Evolutionary conservation across 345 rosid genomes (phyloP), one percentile per base, ranked within the genome.

Genomic region (Citrus trifoliata): DNA sequence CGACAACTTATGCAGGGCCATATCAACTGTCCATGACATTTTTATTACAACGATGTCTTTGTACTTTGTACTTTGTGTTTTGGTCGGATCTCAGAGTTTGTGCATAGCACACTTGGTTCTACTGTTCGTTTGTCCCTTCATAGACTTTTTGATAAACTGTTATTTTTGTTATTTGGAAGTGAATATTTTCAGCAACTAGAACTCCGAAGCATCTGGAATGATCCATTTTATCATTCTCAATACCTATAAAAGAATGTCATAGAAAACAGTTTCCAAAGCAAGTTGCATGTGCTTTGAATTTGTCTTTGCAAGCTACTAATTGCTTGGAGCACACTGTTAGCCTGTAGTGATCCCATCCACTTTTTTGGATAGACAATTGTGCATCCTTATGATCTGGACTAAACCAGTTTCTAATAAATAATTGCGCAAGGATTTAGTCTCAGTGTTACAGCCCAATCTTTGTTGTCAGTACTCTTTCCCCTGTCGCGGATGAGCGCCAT

Each of bases 1-100:
- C 35, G 25, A 38, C 59, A 6, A 64, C 71, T 70, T 38, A 42
- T 87, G 83, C 89, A 91, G 95, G 85, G 87, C 90, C 27, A 84
- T 91, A 72, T 91, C 95, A 71, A 88, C 93, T 30, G 27, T 82
- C 32, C 95, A 91, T 87, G 93, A 93, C 70, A 78, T 91, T 75
- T 87, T 88, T 81, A 81, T 91, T 69, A 83, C 92, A 37, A 68
- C 37, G 19, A 67, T 89, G 75, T 85, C 95, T 13, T 79, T 91
- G 55, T 89, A 91, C 85, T 83, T n/a, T n/a, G n/a, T n/a, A n/a
- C n/a, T n/a, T 89, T 6, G 90, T 91, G 56, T 89, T 89, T 69
- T 88, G 89, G 85, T 88, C 91, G 64, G 89, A 88, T 75, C 82
- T 91, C 53, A 71, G 61, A 28, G 42, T 51, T 51, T 27, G 18